Evolutionary conservation across 257 asterid species (phyloP).

Genomic region (Nicotiana noctiflora): DNA sequence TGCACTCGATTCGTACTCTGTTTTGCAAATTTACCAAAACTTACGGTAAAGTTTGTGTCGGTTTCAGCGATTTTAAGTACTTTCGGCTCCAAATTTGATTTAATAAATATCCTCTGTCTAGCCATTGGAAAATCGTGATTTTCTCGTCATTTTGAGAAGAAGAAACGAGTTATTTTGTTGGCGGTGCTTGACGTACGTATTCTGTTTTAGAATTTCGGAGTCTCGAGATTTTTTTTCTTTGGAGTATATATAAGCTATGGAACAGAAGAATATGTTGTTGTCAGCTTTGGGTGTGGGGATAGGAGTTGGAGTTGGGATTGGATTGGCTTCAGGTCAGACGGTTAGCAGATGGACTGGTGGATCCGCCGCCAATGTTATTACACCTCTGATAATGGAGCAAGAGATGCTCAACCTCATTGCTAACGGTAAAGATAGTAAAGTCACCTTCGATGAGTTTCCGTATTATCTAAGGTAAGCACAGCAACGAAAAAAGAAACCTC

Average conservation of each 20-base stretch:
- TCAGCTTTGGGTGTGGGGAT: constrained; percentile 74
- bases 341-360: constrained; percentile 39
- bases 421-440: constrained; percentile 49
- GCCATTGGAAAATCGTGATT: too few relatives aligned
- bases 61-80: too few relatives aligned
- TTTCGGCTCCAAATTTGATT: too few relatives aligned
- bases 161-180: too few relatives aligned
- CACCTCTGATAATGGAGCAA: constrained; percentile 52
- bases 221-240: neutral
- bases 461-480: constrained; percentile 50
- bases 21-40: neutral
- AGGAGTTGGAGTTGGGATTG: constrained; percentile 72
- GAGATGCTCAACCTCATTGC: constrained; percentile 52
- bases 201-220: too few relatives aligned
- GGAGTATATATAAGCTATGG: constrained; percentile 30
- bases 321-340: constrained; percentile 67
- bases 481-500: neutral
- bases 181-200: too few relatives aligned
- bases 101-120: too few relatives aligned
- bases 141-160: too few relatives aligned
- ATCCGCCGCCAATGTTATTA: constrained; percentile 18
- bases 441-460: constrained; percentile 70
- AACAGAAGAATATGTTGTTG: constrained; percentile 58
- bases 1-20: neutral
- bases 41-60: too few relatives aligned